Conservation (phyloP, 2,329 filamentous ascomycete genomes). For the Raffaelea deltoideospora region DNA sequence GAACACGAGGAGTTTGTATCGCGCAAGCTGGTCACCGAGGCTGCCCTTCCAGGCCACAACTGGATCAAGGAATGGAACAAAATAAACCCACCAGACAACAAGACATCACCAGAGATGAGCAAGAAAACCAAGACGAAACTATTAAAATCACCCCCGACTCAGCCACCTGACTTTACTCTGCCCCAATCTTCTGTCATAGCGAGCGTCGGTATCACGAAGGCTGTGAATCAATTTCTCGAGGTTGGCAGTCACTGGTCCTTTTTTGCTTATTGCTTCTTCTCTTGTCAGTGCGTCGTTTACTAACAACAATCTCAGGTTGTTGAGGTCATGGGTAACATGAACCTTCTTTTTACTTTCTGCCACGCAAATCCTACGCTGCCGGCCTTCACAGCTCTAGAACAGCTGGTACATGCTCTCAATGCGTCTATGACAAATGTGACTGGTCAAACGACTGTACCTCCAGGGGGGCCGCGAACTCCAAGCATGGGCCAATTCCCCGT, state of each 20-base stretch:
- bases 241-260: conserved; percentile 20
- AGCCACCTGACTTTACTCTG: conserved; percentile 46
- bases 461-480: conserved; percentile 33
- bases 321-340: conserved; percentile 54
- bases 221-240: conserved; percentile 51
- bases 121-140: conserved; percentile 47
- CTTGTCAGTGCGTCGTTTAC: neutral
- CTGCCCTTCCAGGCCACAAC: conserved; percentile 44
- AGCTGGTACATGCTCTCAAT: conserved; percentile 38
- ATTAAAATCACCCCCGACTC: conserved; percentile 42
- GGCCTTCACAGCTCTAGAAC: conserved; percentile 43
- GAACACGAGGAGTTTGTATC: conserved; percentile 75
- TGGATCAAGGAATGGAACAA: conserved; percentile 53
- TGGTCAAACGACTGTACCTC: conserved; percentile 29
- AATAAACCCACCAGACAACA: conserved; percentile 40
- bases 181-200: conserved; percentile 41
- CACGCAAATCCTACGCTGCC: conserved; percentile 37
- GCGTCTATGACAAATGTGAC: conserved; percentile 22
- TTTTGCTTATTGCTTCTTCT: neutral
- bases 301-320: conserved; percentile 30
- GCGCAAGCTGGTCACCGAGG: conserved; percentile 46
- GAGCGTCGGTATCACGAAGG: conserved; percentile 43
- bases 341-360: conserved; percentile 43
- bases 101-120: conserved; percentile 49
- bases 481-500: conserved; percentile 42